Percentiles rank a stretch among this genome's conserved stretches.
Conservation (phyloP, 352 stramenopile genomes). For the Pythium vanterpoolii region DNA sequence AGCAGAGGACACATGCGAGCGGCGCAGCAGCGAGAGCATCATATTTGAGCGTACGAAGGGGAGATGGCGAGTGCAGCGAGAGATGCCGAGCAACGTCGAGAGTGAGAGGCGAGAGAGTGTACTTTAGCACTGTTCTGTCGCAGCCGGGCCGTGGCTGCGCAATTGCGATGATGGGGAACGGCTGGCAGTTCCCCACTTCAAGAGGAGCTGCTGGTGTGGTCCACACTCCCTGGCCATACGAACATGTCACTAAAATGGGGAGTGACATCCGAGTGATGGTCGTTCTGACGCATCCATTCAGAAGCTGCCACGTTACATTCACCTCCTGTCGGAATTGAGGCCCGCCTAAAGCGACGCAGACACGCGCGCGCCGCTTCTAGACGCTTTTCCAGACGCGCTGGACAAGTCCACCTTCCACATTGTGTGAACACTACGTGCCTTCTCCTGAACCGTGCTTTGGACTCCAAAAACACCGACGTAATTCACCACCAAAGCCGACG, state of each 20-base stretch:
- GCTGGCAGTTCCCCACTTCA: constrained; percentile 13
- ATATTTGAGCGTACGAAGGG: background rate
- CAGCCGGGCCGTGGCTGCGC: too few species aligned
- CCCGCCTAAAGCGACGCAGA: constrained; percentile 1
- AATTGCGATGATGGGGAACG: constrained; percentile 2
- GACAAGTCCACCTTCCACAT: background rate
- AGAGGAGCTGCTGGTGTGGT: constrained; percentile 11
- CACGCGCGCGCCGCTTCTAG: constrained; percentile 10
- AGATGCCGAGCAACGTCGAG: background rate
- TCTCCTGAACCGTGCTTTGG: background rate
- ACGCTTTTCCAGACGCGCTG: background rate
- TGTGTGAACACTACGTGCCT: background rate
- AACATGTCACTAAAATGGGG: constrained; percentile 5
- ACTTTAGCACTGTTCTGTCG: too few species aligned
- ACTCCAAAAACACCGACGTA: background rate
- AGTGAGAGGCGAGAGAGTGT: background rate
- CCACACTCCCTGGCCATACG: constrained; percentile 16
- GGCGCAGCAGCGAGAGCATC: constrained; percentile 14
- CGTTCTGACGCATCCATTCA: constrained; percentile 1
- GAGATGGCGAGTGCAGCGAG: background rate
- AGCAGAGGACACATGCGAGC: background rate
- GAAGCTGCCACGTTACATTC: constrained; percentile 16
- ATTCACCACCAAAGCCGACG: background rate
- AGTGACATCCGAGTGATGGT: constrained; percentile 19
- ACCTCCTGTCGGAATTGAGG: background rate